Evolutionary conservation across 2,329 filamentous ascomycete genomes (phyloP).

Genomic region (Fusarium staphyleae): DNA sequence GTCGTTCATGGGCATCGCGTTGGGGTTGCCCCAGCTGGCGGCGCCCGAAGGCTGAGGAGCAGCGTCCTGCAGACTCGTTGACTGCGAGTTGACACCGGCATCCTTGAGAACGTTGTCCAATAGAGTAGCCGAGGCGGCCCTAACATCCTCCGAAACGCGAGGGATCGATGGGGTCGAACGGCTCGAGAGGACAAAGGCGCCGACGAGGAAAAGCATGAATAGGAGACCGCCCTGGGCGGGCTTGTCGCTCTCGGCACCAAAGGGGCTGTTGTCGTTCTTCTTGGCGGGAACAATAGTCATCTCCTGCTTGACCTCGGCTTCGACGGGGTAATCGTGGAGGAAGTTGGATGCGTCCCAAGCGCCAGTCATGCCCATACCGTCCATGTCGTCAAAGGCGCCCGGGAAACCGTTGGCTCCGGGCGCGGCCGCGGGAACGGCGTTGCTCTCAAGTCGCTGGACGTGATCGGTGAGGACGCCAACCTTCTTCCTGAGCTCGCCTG

Average conservation of each 20-base stretch:
- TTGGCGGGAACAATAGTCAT: slow-evolving; percentile 61
- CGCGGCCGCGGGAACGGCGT: slow-evolving; percentile 49
- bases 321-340: slow-evolving; percentile 73
- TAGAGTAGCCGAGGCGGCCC: slow-evolving; percentile 77
- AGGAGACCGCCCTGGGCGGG: slow-evolving; percentile 80
- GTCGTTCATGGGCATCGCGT: slow-evolving; percentile 55
- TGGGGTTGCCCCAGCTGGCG: slow-evolving; percentile 45
- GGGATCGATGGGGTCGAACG: slow-evolving; percentile 75
- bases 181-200: slow-evolving; percentile 94
- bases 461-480: slow-evolving; percentile 80
- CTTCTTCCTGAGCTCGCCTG: slow-evolving; percentile 90
- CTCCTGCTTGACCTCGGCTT: slow-evolving; percentile 67
- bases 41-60: slow-evolving; percentile 62
- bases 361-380: slow-evolving; percentile 80
- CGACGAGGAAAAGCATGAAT: slow-evolving; percentile 95
- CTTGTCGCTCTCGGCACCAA: slow-evolving; percentile 63
- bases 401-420: slow-evolving; percentile 68
- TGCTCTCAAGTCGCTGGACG: slow-evolving; percentile 72
- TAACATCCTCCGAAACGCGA: slow-evolving; percentile 80
- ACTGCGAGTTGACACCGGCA: slow-evolving; percentile 64
- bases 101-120: slow-evolving; percentile 85
- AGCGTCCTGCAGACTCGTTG: slow-evolving; percentile 54
- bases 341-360: slow-evolving; percentile 81
- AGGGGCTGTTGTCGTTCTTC: slow-evolving; percentile 51
- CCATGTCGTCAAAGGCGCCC: slow-evolving; percentile 80